phyloP scores from a whole-genome alignment of 1,139 yeast genomes.

The Pichia inconspicua region DNA sequence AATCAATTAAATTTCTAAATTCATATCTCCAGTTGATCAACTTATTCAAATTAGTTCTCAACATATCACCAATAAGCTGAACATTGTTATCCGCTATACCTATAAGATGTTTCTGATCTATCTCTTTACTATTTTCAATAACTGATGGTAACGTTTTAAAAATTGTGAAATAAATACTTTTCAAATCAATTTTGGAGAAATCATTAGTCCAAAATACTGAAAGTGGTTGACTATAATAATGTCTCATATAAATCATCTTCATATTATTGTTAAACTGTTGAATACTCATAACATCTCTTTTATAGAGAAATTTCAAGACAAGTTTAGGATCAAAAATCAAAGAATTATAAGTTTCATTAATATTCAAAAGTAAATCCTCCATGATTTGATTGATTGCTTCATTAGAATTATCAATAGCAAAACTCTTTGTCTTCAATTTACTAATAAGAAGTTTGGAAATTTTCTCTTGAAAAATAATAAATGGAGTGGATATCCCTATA shows the following conservation, averaged over 20 bases:
- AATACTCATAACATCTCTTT: constrained; percentile 22
- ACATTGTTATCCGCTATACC: constrained; percentile 16
- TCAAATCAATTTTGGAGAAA: constrained; percentile 28
- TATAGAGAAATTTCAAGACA: constrained; percentile 20
- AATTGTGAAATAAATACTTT: constrained; percentile 31
- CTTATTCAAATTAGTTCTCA: constrained; percentile 21
- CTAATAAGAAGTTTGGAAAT: constrained; percentile 27
- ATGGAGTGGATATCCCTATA: constrained; percentile 49
- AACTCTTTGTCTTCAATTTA: constrained; percentile 21
- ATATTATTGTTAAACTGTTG: constrained; percentile 44
- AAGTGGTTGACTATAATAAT: constrained; percentile 63
- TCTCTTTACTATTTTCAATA: constrained; percentile 26
- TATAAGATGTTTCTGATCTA: constrained; percentile 10
- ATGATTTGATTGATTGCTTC: constrained; percentile 36
- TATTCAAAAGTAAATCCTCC: constrained; percentile 28
- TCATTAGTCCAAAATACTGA: constrained; percentile 37
- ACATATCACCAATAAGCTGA: constrained; percentile 17
- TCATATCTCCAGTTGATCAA: constrained; percentile 26
- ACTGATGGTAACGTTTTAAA: constrained; percentile 40
- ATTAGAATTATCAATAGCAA: constrained; percentile 38
- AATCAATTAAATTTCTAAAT: constrained; percentile 23
- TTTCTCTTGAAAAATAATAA: constrained; percentile 36
- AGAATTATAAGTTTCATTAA: constrained; percentile 27
- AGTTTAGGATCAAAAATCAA: constrained; percentile 26
- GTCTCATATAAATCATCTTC: constrained; percentile 60